A percentile compares a stretch with the other conserved stretches of the same genome.
These are phyloP conservation scores for Grosmannia serpens DNA, from an alignment of 2,329 filamentous ascomycete species.

Conservation along the genomic window DNA sequence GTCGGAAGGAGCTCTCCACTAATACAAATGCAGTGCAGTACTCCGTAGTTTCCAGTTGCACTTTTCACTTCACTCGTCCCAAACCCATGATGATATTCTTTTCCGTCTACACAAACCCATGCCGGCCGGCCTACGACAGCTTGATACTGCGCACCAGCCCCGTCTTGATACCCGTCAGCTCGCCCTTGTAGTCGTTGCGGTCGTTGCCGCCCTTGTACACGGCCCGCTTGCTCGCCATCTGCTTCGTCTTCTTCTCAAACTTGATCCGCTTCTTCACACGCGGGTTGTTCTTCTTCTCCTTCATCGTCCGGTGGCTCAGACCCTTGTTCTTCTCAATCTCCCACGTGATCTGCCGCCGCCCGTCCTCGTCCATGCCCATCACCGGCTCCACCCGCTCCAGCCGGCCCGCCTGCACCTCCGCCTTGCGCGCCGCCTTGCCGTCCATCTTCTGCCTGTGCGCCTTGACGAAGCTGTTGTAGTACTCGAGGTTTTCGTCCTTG, in stretches of 20 bases:
- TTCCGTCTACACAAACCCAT: too few relatives aligned
- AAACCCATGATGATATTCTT: too few relatives aligned
- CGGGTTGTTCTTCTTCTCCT: conserved; percentile 91
- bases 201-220: conserved; percentile 79
- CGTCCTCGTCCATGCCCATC: conserved; percentile 65
- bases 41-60: neutral
- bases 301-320: conserved; percentile 52
- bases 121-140: conserved; percentile 38
- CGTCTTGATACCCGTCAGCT: conserved; percentile 90
- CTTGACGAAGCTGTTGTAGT: conserved; percentile 10
- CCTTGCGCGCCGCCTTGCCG: conserved; percentile 52
- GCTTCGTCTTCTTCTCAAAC: conserved; percentile 96
- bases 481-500: conserved; percentile 72
- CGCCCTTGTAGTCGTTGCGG: conserved; percentile 77
- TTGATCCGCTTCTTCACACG: conserved; percentile 97
- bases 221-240: conserved; percentile 75
- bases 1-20: neutral
- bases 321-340: conserved; percentile 98
- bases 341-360: conserved; percentile 87
- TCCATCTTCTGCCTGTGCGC: conserved; percentile 48
- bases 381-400: conserved; percentile 51
- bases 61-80: too few relatives aligned
- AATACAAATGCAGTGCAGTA: too few relatives aligned
- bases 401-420: conserved; percentile 50
- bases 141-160: conserved; percentile 88